A percentile compares a stretch with the other conserved stretches of the same genome.
Conservation (phyloP, 2,329 filamentous ascomycete species). For the Onygenales sp. region DNA sequence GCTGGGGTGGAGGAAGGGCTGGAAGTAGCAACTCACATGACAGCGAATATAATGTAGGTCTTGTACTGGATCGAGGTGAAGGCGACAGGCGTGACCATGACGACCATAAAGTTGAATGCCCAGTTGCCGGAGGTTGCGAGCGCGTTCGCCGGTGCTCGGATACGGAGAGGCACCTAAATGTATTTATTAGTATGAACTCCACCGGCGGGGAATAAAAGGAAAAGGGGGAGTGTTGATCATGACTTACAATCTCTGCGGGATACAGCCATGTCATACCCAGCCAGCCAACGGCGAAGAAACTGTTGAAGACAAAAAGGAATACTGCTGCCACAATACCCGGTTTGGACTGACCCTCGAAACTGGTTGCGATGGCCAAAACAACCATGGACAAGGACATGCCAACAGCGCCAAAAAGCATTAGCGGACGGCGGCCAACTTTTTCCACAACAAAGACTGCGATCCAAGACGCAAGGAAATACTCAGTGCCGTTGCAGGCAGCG, state of each 20-base stretch:
- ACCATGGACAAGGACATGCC: slow-evolving; percentile 60
- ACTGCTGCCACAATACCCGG: slow-evolving; percentile 37
- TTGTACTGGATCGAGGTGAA: slow-evolving; percentile 47
- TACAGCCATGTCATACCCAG: slow-evolving; percentile 55
- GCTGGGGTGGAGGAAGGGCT: background rate
- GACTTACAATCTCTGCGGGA: slow-evolving; percentile 49
- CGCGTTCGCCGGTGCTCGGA: slow-evolving; percentile 51
- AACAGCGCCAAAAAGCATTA: slow-evolving; percentile 62
- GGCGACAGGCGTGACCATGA: slow-evolving; percentile 56
- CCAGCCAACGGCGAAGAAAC: slow-evolving; percentile 53
- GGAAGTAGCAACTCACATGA: slow-evolving; percentile 31
- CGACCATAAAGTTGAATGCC: slow-evolving; percentile 56
- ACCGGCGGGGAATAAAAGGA: background rate
- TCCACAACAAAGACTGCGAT: slow-evolving; percentile 43
- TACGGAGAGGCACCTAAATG: slow-evolving; percentile 23
- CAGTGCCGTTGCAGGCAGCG: slow-evolving; percentile 45
- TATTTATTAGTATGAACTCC: background rate
- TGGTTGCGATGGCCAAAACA: slow-evolving; percentile 38
- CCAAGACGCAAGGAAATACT: slow-evolving; percentile 44
- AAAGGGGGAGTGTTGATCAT: background rate
- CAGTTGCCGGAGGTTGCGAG: slow-evolving; percentile 53
- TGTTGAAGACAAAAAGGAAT: slow-evolving; percentile 55
- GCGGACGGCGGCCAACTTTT: slow-evolving; percentile 47
- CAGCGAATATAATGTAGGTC: slow-evolving; percentile 49
- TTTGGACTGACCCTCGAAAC: slow-evolving; percentile 24